A percentile compares a stretch with the other conserved stretches of the same genome.
These are phyloP conservation scores for Fusarium pseudograminearum DNA, from an alignment of 2,329 filamentous ascomycete species.

Conservation along the genomic window DNA sequence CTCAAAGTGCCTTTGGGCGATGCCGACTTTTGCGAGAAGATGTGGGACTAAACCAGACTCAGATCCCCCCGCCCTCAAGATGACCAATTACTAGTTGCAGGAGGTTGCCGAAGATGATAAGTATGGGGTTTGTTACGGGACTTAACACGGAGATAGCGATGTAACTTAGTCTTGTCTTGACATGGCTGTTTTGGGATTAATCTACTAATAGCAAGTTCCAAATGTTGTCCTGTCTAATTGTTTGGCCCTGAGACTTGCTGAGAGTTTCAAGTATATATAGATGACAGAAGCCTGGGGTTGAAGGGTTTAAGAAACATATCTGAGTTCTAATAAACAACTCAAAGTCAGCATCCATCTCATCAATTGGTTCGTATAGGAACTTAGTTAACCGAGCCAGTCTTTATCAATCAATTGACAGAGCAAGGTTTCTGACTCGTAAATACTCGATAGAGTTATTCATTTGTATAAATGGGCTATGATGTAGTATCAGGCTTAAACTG, in stretches of 20 bases:
- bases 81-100: slow-evolving; percentile 32
- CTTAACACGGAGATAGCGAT: slow-evolving; percentile 25
- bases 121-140: slow-evolving; percentile 19
- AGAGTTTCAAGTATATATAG: neutral
- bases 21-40: slow-evolving; percentile 22
- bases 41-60: neutral
- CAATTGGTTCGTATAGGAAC: neutral
- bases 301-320: neutral
- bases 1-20: slow-evolving; percentile 5
- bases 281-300: neutral
- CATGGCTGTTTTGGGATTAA: neutral
- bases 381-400: neutral
- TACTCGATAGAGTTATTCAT: neutral
- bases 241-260: neutral
- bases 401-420: neutral
- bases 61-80: slow-evolving; percentile 10
- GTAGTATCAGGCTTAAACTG: neutral
- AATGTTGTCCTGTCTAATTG: neutral
- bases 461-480: neutral
- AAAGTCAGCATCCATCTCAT: neutral
- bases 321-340: neutral
- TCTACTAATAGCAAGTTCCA: neutral
- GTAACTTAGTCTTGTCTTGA: neutral
- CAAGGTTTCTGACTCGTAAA: neutral
- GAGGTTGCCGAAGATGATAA: slow-evolving; percentile 35